Conservation (phyloP, 2,329 filamentous ascomycete species). For the Plectosphaerella sp. region DNA sequence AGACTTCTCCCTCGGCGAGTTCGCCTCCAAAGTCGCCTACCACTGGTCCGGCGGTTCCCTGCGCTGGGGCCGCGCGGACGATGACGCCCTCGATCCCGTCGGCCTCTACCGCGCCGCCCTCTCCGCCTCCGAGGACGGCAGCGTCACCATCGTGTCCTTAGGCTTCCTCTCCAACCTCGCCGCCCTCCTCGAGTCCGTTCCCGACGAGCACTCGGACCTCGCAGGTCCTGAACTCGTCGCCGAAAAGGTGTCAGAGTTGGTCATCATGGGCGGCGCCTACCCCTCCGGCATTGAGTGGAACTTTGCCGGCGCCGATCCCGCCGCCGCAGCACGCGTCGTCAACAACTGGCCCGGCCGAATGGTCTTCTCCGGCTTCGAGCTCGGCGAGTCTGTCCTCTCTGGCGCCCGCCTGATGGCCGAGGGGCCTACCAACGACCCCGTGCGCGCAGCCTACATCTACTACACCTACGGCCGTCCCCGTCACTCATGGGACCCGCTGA, state of each 20-base stretch:
- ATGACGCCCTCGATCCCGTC: slow-evolving; percentile 35
- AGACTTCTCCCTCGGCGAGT: slow-evolving; percentile 35
- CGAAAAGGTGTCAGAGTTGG: slow-evolving; percentile 41
- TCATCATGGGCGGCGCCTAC: slow-evolving; percentile 48
- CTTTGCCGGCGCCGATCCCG: slow-evolving; percentile 36
- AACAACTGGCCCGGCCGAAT: slow-evolving; percentile 36
- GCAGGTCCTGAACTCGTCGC: slow-evolving; percentile 34
- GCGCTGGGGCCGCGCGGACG: slow-evolving; percentile 22
- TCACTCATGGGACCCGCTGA: slow-evolving; percentile 37
- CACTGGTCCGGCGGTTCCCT: slow-evolving; percentile 32
- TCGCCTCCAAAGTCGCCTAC: slow-evolving; percentile 39
- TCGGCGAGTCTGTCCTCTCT: slow-evolving; percentile 35
- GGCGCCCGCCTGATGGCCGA: slow-evolving; percentile 28
- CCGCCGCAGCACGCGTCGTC: slow-evolving; percentile 35
- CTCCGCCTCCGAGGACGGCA: slow-evolving; percentile 28
- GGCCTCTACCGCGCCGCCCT: slow-evolving; percentile 39
- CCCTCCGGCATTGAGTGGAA: slow-evolving; percentile 44
- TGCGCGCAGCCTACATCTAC: slow-evolving; percentile 32
- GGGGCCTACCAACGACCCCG: slow-evolving; percentile 25
- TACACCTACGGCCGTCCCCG: slow-evolving; percentile 29
- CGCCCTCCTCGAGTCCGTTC: slow-evolving; percentile 36
- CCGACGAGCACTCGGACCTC: slow-evolving; percentile 32
- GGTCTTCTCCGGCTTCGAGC: slow-evolving; percentile 37
- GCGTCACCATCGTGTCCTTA: slow-evolving; percentile 39
- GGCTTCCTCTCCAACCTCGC: slow-evolving; percentile 44